phyloP scores from a whole-genome alignment of 164 flowering plant species.

The Tetracentron sinense region DNA sequence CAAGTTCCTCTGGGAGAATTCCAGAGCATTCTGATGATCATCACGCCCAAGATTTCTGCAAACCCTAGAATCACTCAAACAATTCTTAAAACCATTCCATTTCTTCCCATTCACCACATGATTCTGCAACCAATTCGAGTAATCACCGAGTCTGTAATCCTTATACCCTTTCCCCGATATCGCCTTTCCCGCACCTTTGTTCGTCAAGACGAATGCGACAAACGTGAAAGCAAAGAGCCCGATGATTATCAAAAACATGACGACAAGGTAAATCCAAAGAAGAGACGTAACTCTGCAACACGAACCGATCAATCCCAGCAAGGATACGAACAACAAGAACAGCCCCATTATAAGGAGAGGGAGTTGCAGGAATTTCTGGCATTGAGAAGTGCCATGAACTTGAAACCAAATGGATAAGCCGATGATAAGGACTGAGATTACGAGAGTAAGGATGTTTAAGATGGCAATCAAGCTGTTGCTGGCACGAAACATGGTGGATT shows the following conservation, averaged over 20 bases:
- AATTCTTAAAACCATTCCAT: conserved; percentile 48
- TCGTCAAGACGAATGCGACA: conserved; percentile 48
- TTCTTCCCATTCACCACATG: conserved; percentile 33
- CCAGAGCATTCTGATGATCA: neutral
- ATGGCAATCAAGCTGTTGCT: conserved; percentile 40
- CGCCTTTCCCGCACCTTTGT: conserved; percentile 37
- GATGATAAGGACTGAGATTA: conserved; percentile 25
- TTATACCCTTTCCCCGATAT: conserved; percentile 36
- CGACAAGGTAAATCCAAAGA: conserved; percentile 38
- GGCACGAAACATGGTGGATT: conserved; percentile 34
- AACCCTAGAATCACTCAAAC: conserved; percentile 42
- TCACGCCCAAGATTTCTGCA: conserved; percentile 24
- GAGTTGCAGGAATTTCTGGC: conserved; percentile 31
- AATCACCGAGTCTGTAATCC: conserved; percentile 48
- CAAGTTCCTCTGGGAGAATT: conserved; percentile 24
- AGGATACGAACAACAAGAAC: conserved; percentile 22
- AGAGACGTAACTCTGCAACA: conserved; percentile 23
- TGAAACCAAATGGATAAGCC: conserved; percentile 6
- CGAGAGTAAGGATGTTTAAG: conserved; percentile 29
- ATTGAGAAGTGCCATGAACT: conserved; percentile 17
- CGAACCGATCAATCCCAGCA: conserved; percentile 46
- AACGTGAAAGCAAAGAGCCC: conserved; percentile 39
- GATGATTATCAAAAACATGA: conserved; percentile 36
- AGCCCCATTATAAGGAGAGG: conserved; percentile 38
- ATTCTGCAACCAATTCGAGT: conserved; percentile 54